Conservation (phyloP, 345 rosid species). For the Rhodamnia rubescens region DNA sequence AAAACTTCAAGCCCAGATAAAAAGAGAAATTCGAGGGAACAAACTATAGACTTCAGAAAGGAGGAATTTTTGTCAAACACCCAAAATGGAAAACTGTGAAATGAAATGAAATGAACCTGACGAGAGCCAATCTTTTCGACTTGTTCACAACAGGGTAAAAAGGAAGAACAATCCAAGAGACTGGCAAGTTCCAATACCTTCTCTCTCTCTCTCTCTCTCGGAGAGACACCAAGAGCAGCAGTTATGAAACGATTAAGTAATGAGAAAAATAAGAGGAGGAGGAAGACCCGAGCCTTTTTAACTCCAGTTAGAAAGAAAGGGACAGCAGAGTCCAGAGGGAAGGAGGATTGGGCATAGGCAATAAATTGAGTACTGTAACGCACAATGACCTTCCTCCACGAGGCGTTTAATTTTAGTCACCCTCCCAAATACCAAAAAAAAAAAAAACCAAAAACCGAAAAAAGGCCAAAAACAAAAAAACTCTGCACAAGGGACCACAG, state of each 20-base stretch:
- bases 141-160: background rate
- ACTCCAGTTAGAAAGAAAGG: constrained; percentile 4
- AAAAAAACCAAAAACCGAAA: background rate
- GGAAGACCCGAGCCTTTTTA: constrained; percentile 1
- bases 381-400: background rate
- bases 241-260: background rate
- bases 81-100: background rate
- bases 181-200: background rate
- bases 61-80: background rate
- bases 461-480: background rate
- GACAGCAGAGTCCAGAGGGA: background rate
- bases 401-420: background rate
- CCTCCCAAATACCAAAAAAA: background rate
- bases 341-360: background rate
- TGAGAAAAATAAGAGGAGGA: background rate
- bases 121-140: background rate
- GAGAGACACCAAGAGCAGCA: background rate
- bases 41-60: background rate
- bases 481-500: background rate
- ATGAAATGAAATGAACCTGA: background rate
- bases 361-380: background rate
- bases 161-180: background rate
- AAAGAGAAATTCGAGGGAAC: background rate
- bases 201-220: background rate
- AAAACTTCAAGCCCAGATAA: background rate